These are phyloP conservation scores for Penicillium sp. DNA, from an alignment of 2,329 filamentous ascomycete species.

Conservation along the genomic window DNA sequence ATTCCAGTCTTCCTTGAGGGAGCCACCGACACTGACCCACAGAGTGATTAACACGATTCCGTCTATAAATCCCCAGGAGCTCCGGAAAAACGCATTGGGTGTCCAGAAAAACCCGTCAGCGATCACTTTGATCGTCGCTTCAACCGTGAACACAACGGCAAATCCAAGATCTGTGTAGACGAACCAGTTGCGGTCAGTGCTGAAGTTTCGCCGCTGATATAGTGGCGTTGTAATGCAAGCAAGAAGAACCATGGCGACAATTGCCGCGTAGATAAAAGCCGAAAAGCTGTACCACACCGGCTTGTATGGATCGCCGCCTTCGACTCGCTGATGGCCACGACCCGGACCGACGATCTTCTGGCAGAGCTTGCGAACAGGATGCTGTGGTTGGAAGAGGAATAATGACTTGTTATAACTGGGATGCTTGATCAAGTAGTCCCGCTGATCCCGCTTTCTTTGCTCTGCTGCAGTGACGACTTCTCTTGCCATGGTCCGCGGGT, in stretches of 20 bases:
- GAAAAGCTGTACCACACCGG: conserved; percentile 92
- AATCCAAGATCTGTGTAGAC: conserved; percentile 92
- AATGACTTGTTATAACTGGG: conserved; percentile 91
- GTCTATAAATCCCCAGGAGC: conserved; percentile 96
- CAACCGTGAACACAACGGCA: conserved; percentile 79
- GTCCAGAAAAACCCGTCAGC: conserved; percentile 97
- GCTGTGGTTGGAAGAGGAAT: conserved; percentile 79
- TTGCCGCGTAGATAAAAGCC: conserved; percentile 87
- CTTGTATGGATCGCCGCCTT: conserved; percentile 86
- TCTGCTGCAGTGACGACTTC: conserved; percentile 85
- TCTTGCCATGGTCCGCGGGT: conserved; percentile 84
- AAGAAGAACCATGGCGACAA: conserved; percentile 96
- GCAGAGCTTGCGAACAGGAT: conserved; percentile 78
- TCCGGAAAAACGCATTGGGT: conserved; percentile 93
- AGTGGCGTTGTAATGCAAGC: conserved; percentile 93
- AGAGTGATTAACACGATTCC: conserved; percentile 86
- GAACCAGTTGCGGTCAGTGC: conserved; percentile 80
- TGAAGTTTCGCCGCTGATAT: conserved; percentile 86
- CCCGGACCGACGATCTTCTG: conserved; percentile 90
- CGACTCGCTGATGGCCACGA: conserved; percentile 80
- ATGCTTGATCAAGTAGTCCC: conserved; percentile 84
- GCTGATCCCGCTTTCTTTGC: conserved; percentile 80
- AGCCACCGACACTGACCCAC: conserved; percentile 90
- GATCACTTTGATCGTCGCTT: conserved; percentile 88
- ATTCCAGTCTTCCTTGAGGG: conserved; percentile 77